A percentile compares a stretch with the other conserved stretches of the same genome.
phyloP scores from a whole-genome alignment of 2,329 filamentous ascomycete genomes.

The Chalara sp. region DNA sequence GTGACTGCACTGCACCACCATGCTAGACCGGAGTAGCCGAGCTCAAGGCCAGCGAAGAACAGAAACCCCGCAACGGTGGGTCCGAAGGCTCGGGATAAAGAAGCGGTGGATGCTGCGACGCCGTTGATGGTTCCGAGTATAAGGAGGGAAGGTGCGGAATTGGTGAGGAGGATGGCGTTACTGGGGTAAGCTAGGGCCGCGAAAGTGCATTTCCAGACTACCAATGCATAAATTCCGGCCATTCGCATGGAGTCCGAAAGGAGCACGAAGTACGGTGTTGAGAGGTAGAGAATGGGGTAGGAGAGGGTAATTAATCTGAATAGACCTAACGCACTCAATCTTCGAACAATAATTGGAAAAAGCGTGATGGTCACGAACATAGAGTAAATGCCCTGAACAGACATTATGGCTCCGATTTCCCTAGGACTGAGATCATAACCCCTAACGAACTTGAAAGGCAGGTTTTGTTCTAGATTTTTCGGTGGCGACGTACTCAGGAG shows the following conservation, averaged over 20 bases:
- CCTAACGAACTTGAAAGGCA: too few relatives aligned
- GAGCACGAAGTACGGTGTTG: conserved; percentile 83
- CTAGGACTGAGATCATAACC: too few relatives aligned
- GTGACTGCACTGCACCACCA: conserved; percentile 50
- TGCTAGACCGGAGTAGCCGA: conserved; percentile 46
- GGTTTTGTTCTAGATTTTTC: too few relatives aligned
- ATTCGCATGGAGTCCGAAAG: conserved; percentile 67
- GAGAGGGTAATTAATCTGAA: conserved; percentile 75
- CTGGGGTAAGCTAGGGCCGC: conserved; percentile 66
- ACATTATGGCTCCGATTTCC: too few relatives aligned
- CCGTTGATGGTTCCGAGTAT: conserved; percentile 54
- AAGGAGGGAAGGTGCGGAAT: conserved; percentile 47
- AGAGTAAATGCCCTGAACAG: too few relatives aligned
- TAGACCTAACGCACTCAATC: conserved; percentile 70
- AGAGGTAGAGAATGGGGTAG: conserved; percentile 83
- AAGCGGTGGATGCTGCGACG: conserved; percentile 47
- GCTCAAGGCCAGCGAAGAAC: conserved; percentile 43
- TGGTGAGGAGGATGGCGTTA: conserved; percentile 53
- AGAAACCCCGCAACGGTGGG: conserved; percentile 48
- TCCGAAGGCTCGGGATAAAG: conserved; percentile 46
- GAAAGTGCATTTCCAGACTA: conserved; percentile 90
- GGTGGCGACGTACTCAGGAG: too few relatives aligned
- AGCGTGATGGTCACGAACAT: too few relatives aligned
- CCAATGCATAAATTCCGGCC: conserved; percentile 66
- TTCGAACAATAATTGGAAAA: too few relatives aligned